Percentiles rank a stretch among this genome's conserved stretches.
Evolutionary conservation across 2,329 filamentous ascomycete genomes (phyloP).

Genomic region (Colletotrichum tropicicola): DNA sequence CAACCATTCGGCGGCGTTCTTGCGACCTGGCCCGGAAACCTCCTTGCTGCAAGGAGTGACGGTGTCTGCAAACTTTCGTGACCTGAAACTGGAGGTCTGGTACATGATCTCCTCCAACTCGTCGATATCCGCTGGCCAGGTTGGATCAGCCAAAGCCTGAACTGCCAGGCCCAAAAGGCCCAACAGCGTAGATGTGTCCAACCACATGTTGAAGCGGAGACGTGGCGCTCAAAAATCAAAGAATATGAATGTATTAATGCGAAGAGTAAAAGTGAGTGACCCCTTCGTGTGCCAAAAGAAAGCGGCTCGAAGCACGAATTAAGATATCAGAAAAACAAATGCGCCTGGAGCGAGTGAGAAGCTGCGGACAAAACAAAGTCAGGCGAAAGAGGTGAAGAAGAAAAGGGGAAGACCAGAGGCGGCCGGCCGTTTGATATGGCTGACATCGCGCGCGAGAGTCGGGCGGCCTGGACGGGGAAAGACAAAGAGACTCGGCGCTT

Average conservation of each 20-base stretch:
- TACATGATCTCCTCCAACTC: slow-evolving; percentile 73
- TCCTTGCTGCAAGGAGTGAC: slow-evolving; percentile 66
- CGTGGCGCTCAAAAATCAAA: not conserved
- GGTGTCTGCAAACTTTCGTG: slow-evolving; percentile 63
- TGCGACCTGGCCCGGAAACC: slow-evolving; percentile 61
- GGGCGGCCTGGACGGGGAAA: not conserved
- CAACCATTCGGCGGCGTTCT: slow-evolving; percentile 70
- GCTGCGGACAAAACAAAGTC: not conserved
- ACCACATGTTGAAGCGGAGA: slow-evolving; percentile 38
- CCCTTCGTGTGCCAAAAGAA: not conserved
- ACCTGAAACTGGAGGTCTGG: slow-evolving; percentile 62
- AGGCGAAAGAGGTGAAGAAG: not conserved
- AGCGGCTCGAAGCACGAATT: not conserved
- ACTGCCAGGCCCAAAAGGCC: slow-evolving; percentile 47
- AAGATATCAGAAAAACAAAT: not conserved
- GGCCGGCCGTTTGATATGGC: slow-evolving; percentile 9
- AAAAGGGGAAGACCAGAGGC: not conserved
- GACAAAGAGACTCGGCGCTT: not conserved
- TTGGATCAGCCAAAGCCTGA: slow-evolving; percentile 56
- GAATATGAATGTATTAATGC: not conserved
- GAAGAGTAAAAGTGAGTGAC: slow-evolving; percentile 7
- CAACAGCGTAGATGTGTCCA: slow-evolving; percentile 37
- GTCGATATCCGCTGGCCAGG: slow-evolving; percentile 68
- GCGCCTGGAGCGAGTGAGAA: not conserved
- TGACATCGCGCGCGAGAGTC: not conserved